Base-by-base conservation (phyloP, 129 eudicot genomes). In the Sambucus nigra region DNA sequence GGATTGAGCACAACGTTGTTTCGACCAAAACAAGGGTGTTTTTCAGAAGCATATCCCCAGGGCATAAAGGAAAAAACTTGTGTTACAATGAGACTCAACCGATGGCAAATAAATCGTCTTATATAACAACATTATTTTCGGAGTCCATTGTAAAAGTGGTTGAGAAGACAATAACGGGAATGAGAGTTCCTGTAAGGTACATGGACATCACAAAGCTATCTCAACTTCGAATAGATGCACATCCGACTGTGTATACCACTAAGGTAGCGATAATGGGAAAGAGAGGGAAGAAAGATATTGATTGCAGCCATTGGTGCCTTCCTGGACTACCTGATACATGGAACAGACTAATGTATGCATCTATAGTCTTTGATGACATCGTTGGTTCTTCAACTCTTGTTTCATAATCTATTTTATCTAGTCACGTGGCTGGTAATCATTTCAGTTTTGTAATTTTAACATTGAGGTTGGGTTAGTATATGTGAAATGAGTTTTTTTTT, bases 191-290 rank as follows among this genome's bases (percentile, higher is more conserved):
- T 12, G 68, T 62, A 5, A 62, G 45, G 58, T 62, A 62, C 22
- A 15, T 62, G 68, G 51, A 62, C 25, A 51, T 62, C 21, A 62
- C 68, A 15, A 51, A 62, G 59, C 47, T 62, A 16, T 62, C 68
- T 1, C 33, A 22, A n/a, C 51, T 49, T 26, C 18, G 68, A 27
- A 40, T 12, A 19, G 68, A 62, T 16, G 68, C 68, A 2, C 68
- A 62, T 42, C 49, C 68, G 1, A 20, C 48, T 2, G 14, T 35
- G 21, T 62, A 31, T 25, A 24, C 25, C 38, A 33, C 10, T n/a
- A 19, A 21, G 35, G 24, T 5, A 32, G 53, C 59, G 55, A 50
- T 49, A 13, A 26, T 44, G 2, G 48, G 21, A 21, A 32, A 62
- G 29, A 24, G 25, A 50, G 32, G n/a, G 26, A 50, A 16, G 47